phyloP scores from a whole-genome alignment of 1,139 yeast genomes.

The Nakaseomyces kungkrabaensis region DNA sequence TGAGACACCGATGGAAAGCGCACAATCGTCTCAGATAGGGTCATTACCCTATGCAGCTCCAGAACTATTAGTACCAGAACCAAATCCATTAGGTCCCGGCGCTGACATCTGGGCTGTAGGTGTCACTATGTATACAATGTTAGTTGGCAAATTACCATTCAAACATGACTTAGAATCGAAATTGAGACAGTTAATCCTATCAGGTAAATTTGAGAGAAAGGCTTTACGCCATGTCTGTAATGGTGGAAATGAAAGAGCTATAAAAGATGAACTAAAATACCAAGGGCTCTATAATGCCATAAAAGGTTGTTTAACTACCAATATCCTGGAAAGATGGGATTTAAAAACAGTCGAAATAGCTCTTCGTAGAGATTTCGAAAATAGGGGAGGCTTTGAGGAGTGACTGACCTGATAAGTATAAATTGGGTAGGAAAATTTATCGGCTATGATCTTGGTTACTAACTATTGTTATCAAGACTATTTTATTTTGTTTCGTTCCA shows the following conservation, averaged over 20 bases:
- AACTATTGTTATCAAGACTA: too few species aligned
- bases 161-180: slow-evolving; percentile 75
- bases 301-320: slow-evolving; percentile 44
- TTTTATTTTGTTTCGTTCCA: not conserved
- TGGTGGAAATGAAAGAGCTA: slow-evolving; percentile 6
- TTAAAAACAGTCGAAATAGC: slow-evolving; percentile 25
- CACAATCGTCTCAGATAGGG: slow-evolving; percentile 46
- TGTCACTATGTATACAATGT: slow-evolving; percentile 61
- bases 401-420: not conserved
- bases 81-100: slow-evolving; percentile 60
- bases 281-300: slow-evolving; percentile 37
- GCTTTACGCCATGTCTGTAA: slow-evolving; percentile 32
- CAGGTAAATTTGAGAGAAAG: slow-evolving; percentile 49
- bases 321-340: slow-evolving; percentile 44
- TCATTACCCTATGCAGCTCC: slow-evolving; percentile 92
- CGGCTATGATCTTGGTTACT: too few species aligned
- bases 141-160: slow-evolving; percentile 71
- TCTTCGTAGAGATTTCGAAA: slow-evolving; percentile 12
- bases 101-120: slow-evolving; percentile 88
- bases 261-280: slow-evolving; percentile 10
- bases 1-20: not conserved
- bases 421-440: too few species aligned
- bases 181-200: slow-evolving; percentile 58
- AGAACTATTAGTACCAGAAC: slow-evolving; percentile 57
- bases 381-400: slow-evolving; percentile 10